Evolutionary conservation across 1,284 basidiomycete species (phyloP).

Genomic region (Trichosporon ovoides): DNA sequence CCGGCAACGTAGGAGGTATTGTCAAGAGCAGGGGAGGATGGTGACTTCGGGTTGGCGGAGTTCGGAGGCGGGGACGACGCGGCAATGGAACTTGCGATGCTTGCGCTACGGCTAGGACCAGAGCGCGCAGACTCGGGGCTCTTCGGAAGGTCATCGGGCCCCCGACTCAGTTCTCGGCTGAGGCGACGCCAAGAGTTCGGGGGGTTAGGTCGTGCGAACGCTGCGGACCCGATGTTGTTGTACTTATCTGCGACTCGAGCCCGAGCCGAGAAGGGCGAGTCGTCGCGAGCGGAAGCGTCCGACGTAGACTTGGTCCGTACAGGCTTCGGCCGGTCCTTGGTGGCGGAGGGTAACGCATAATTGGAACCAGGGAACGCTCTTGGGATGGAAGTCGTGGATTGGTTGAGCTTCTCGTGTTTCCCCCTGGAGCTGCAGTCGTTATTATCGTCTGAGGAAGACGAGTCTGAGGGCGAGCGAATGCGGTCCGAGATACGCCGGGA

Average conservation of each 20-base stretch:
- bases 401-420: neutral
- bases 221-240: slow-evolving; percentile 13
- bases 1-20: slow-evolving; percentile 30
- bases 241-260: slow-evolving; percentile 26
- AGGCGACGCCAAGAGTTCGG: slow-evolving; percentile 21
- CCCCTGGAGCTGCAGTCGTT: neutral
- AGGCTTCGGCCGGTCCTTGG: slow-evolving; percentile 5
- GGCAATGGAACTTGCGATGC: slow-evolving; percentile 7
- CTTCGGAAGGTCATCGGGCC: slow-evolving; percentile 19
- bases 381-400: neutral
- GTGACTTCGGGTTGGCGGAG: slow-evolving; percentile 25
- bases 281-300: slow-evolving; percentile 22
- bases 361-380: slow-evolving; percentile 2
- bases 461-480: slow-evolving; percentile 40
- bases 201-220: slow-evolving; percentile 30
- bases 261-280: slow-evolving; percentile 29
- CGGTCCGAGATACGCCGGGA: slow-evolving; percentile 35
- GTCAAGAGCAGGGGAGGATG: slow-evolving; percentile 30
- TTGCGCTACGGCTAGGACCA: neutral
- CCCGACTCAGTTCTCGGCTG: slow-evolving; percentile 20
- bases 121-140: slow-evolving; percentile 10
- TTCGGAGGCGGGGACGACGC: slow-evolving; percentile 4
- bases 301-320: slow-evolving; percentile 32
- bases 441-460: slow-evolving; percentile 33
- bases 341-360: slow-evolving; percentile 2